Evolutionary conservation across 768 basidiomycete genomes (phyloP).

Genomic region (Mycena capillaripes): DNA sequence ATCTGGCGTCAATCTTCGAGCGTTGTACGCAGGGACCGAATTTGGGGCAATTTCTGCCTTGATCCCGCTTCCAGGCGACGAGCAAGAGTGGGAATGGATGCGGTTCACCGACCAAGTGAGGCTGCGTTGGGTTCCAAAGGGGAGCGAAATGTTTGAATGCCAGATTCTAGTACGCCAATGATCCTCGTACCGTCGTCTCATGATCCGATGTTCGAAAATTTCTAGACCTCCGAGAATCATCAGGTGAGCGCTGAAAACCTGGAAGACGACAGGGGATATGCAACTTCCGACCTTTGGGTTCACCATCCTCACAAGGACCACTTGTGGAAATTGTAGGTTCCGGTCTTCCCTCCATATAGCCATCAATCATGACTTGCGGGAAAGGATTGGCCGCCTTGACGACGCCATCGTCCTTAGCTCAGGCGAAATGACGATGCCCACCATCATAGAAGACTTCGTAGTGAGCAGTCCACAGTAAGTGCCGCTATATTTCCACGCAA

Average conservation of each 20-base stretch:
- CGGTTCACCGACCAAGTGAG: slow-evolving; percentile 42
- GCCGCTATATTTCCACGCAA: no score
- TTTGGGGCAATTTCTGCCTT: slow-evolving; percentile 40
- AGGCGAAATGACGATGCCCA: slow-evolving; percentile 50
- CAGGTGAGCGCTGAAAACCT: slow-evolving; percentile 50
- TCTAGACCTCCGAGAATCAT: slow-evolving; percentile 45
- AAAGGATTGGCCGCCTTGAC: slow-evolving; percentile 49
- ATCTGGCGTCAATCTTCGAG: slow-evolving; percentile 48
- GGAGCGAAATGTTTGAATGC: slow-evolving; percentile 53
- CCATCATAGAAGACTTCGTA: no score
- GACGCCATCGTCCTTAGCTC: slow-evolving; percentile 48
- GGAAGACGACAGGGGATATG: slow-evolving; percentile 51
- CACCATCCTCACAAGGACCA: slow-evolving; percentile 54
- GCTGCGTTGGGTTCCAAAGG: slow-evolving; percentile 51
- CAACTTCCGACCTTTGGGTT: slow-evolving; percentile 53
- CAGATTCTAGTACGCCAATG: slow-evolving; percentile 51
- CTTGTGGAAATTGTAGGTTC: slow-evolving; percentile 52
- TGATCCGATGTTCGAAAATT: background rate
- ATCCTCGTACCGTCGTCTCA: background rate
- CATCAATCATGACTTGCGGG: background rate
- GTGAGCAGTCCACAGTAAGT: no score
- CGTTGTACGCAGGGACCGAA: slow-evolving; percentile 55
- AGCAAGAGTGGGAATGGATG: slow-evolving; percentile 49
- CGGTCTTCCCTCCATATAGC: background rate
- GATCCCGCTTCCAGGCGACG: slow-evolving; percentile 35